phyloP scores from a whole-genome alignment of 192 early-diverging fungal genomes.

The Entomortierella lignicola region DNA sequence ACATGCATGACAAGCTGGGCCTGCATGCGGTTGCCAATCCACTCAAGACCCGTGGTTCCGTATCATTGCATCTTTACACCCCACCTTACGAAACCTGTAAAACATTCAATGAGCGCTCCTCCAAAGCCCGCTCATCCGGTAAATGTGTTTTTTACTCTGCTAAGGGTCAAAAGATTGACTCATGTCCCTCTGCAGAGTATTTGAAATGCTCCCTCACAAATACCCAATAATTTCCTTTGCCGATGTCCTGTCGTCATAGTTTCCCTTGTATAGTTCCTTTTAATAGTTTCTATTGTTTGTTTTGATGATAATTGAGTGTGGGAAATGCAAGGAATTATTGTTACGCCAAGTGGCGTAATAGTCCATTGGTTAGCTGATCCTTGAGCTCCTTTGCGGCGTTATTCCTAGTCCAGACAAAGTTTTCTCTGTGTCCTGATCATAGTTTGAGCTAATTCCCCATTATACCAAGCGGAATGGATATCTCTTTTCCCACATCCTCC shows the following conservation, averaged over 20 bases:
- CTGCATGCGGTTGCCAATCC: constrained; percentile 87
- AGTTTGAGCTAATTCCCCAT: background rate
- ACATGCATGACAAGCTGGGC: constrained; percentile 93
- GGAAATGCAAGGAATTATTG: background rate
- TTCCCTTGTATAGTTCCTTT: background rate
- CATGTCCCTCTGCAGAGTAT: constrained; percentile 54
- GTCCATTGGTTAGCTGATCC: background rate
- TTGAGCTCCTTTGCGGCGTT: background rate
- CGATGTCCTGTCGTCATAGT: background rate
- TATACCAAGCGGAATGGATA: constrained; percentile 26
- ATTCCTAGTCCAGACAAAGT: background rate
- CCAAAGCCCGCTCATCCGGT: constrained; percentile 68
- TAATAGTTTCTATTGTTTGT: constrained; percentile 16
- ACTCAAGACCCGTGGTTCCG: constrained; percentile 64
- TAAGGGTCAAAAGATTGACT: constrained; percentile 53
- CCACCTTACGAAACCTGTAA: constrained; percentile 89
- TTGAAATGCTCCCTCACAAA: constrained; percentile 51
- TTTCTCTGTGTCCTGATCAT: background rate
- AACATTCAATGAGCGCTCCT: constrained; percentile 86
- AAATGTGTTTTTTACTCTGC: constrained; percentile 73
- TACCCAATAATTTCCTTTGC: constrained; percentile 20
- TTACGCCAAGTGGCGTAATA: constrained; percentile 12
- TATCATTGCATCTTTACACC: constrained; percentile 93
- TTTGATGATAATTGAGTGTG: background rate
- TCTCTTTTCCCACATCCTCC: background rate